Percentiles rank a stretch among this genome's conserved stretches.
Evolutionary conservation across 169 alveolate genomes (phyloP).

Genomic region (Eimeria sp.): DNA sequence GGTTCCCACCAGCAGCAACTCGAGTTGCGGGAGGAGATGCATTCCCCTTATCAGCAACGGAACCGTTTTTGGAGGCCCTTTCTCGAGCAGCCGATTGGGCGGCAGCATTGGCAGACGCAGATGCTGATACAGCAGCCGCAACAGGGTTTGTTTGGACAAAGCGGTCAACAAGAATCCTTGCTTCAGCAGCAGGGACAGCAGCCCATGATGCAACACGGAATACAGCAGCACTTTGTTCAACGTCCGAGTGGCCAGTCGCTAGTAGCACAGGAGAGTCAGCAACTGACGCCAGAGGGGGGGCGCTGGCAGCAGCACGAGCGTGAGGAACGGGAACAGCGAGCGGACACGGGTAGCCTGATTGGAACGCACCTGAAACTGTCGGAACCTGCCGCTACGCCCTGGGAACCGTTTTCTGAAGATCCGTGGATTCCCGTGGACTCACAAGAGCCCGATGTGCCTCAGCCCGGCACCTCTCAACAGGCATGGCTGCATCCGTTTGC

Average conservation of each 20-base stretch:
- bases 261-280: not conserved
- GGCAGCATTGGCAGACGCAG: not conserved
- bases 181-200: slow-evolving; percentile 24
- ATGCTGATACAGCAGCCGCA: slow-evolving; percentile 62
- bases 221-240: not conserved
- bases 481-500: too few relatives aligned
- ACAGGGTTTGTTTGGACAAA: slow-evolving; percentile 48
- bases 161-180: slow-evolving; percentile 52
- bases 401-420: slow-evolving; percentile 21
- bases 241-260: not conserved
- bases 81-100: not conserved
- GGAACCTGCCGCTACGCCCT: too few relatives aligned
- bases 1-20: too few relatives aligned
- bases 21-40: too few relatives aligned
- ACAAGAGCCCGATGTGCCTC: too few relatives aligned
- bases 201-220: not conserved
- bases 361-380: too few relatives aligned
- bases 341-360: too few relatives aligned
- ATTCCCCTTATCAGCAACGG: too few relatives aligned
- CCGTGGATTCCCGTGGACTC: not conserved
- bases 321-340: too few relatives aligned
- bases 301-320: not conserved
- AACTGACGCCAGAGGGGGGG: not conserved
- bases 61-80: not conserved
- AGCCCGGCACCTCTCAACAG: too few relatives aligned